Evolutionary conservation across 345 rosid species (phyloP).

Genomic region (Mangifera indica): DNA sequence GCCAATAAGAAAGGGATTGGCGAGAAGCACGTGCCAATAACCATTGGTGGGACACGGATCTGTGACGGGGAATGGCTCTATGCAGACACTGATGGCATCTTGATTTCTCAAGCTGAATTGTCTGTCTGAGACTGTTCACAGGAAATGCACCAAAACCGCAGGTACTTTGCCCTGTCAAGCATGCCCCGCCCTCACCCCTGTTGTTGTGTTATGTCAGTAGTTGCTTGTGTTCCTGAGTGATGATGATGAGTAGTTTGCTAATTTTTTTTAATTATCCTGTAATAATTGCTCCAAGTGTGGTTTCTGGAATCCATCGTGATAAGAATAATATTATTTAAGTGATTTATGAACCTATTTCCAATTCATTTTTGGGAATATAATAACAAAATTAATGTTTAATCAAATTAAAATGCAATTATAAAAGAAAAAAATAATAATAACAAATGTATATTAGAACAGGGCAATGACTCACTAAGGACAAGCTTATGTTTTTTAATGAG

Average conservation of each 20-base stretch:
- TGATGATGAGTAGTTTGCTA: not conserved
- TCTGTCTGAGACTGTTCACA: slow-evolving; percentile 35
- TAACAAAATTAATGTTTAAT: too few species aligned
- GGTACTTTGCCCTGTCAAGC: not conserved
- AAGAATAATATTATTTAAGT: not conserved
- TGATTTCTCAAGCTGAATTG: slow-evolving; percentile 56
- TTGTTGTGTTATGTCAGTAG: not conserved
- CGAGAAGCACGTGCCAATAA: slow-evolving; percentile 63
- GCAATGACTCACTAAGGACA: too few species aligned
- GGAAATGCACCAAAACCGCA: not conserved
- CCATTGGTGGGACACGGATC: slow-evolving; percentile 65
- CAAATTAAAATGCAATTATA: too few species aligned
- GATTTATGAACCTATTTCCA: not conserved
- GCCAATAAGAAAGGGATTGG: slow-evolving; percentile 81
- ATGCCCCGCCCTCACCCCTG: not conserved
- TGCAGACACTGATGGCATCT: slow-evolving; percentile 82
- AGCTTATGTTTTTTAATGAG: too few species aligned
- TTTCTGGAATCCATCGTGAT: not conserved
- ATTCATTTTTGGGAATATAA: not conserved
- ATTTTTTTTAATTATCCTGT: too few species aligned
- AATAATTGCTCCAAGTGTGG: not conserved
- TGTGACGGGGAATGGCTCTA: slow-evolving; percentile 81
- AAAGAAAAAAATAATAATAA: too few species aligned
- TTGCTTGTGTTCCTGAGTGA: not conserved
- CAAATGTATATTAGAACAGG: too few species aligned